These are phyloP conservation scores for Arabidopsis lyrata DNA, from an alignment of 441 rosid species.

Conservation along the genomic window DNA sequence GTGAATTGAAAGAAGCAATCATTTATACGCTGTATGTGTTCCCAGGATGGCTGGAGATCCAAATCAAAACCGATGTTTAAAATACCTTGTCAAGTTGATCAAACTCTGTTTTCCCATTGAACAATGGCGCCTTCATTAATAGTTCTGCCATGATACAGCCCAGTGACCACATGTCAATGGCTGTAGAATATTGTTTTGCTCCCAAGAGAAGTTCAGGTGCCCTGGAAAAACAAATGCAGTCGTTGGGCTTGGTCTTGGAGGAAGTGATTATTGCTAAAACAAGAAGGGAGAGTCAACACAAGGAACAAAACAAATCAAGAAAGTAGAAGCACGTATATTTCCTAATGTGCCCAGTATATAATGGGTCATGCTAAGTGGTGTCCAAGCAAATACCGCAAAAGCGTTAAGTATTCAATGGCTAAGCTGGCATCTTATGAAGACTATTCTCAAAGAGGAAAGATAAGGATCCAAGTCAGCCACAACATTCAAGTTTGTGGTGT, in stretches of 20 bases:
- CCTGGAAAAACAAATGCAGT: constrained; percentile 60
- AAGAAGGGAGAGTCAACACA: constrained; percentile 30
- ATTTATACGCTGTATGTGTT: constrained; percentile 17
- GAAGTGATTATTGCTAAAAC: constrained; percentile 38
- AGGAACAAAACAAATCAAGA: constrained; percentile 28
- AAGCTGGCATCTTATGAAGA: constrained; percentile 9
- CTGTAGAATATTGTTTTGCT: constrained; percentile 91
- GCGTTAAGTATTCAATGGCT: constrained; percentile 8
- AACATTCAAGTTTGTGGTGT: constrained; percentile 16
- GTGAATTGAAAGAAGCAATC: constrained; percentile 37
- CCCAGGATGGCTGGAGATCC: constrained; percentile 7
- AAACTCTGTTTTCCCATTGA: constrained; percentile 94
- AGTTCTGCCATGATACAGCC: constrained; percentile 99
- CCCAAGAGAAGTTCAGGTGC: constrained; percentile 99
- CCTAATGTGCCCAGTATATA: background rate
- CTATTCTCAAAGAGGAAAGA: constrained; percentile 10
- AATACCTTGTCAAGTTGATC: constrained; percentile 99
- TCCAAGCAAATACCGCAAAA: constrained; percentile 10
- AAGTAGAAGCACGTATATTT: constrained; percentile 9
- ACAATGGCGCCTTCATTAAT: constrained; percentile 84
- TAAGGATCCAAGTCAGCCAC: constrained; percentile 4
- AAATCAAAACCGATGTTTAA: constrained; percentile 26
- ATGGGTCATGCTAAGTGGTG: constrained; percentile 6
- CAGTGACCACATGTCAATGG: constrained; percentile 99
- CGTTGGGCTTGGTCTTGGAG: constrained; percentile 31